phyloP scores from a whole-genome alignment of 2,329 filamentous ascomycete species.

The Claviceps digitariae region DNA sequence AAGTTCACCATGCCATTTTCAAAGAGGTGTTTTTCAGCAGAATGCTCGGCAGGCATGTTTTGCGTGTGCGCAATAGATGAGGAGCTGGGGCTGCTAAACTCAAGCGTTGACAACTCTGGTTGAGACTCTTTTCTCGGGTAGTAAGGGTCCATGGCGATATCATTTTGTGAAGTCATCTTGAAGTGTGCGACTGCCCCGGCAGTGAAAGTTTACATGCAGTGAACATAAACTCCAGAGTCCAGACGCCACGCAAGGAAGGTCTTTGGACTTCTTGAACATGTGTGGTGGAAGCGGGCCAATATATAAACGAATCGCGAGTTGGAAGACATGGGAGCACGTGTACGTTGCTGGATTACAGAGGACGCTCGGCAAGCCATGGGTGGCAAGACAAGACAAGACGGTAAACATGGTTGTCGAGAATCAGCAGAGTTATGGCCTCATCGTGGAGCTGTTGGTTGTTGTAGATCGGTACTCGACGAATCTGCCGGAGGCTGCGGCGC shows the following conservation, averaged over 20 bases:
- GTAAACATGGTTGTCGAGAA: neutral
- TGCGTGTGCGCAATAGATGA: neutral
- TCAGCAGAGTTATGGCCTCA: neutral
- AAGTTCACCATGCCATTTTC: slow-evolving; percentile 1
- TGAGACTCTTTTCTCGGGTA: neutral
- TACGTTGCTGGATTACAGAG: neutral
- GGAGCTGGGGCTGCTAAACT: neutral
- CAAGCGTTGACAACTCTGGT: neutral
- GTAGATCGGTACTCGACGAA: neutral
- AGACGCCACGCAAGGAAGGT: neutral
- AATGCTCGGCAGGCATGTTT: neutral
- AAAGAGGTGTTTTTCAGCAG: neutral
- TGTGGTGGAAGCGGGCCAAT: neutral
- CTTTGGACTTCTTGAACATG: neutral
- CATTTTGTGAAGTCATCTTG: neutral
- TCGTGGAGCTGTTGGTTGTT: too few relatives aligned
- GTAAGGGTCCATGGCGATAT: neutral
- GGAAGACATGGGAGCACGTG: neutral
- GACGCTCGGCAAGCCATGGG: neutral
- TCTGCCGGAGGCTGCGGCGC: too few relatives aligned
- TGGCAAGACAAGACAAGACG: neutral
- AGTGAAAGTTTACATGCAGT: neutral
- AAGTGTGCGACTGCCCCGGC: neutral
- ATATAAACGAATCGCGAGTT: neutral
- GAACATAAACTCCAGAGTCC: neutral